Evolutionary conservation across 108 stramenopile genomes (phyloP).

Genomic region (Nitzschia palea): DNA sequence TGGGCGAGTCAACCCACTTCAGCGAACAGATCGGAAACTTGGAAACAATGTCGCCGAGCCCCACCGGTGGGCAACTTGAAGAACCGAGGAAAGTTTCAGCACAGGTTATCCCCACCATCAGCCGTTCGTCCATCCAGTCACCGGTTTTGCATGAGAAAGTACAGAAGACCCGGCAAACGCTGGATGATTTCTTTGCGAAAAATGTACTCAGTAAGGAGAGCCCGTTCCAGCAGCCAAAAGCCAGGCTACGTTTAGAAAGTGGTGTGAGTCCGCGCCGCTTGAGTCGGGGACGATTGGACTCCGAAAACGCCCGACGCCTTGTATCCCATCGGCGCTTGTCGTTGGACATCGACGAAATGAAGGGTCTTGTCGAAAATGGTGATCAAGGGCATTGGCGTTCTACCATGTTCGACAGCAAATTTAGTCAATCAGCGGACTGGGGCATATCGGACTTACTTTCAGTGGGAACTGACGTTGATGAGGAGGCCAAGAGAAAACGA

Average conservation of each 20-base stretch:
- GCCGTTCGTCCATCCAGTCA: conserved; percentile 1
- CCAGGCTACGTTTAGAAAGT: not conserved
- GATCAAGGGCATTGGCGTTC: conserved; percentile 10
- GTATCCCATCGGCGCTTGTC: conserved; percentile 26
- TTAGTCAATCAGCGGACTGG: conserved; percentile 9
- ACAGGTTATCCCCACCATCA: no score
- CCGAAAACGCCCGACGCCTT: not conserved
- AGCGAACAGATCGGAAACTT: not conserved
- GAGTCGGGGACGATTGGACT: not conserved
- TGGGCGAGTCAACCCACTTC: not conserved
- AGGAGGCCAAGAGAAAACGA: conserved; percentile 24
- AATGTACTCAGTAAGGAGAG: not conserved
- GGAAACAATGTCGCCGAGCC: not conserved
- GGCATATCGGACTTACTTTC: conserved; percentile 26
- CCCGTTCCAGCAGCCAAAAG: not conserved
- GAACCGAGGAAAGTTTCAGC: not conserved
- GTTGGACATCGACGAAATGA: conserved; percentile 16
- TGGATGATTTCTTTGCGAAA: conserved; percentile 23
- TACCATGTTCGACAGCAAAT: conserved; percentile 6
- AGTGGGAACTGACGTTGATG: conserved; percentile 25
- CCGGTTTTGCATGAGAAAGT: not conserved
- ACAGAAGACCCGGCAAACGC: conserved; percentile 6
- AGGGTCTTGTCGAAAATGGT: conserved; percentile 1
- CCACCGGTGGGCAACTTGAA: not conserved
- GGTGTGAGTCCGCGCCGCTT: conserved; percentile 1